phyloP scores from a whole-genome alignment of 768 basidiomycete species.

The Sarcodon aspratus region DNA sequence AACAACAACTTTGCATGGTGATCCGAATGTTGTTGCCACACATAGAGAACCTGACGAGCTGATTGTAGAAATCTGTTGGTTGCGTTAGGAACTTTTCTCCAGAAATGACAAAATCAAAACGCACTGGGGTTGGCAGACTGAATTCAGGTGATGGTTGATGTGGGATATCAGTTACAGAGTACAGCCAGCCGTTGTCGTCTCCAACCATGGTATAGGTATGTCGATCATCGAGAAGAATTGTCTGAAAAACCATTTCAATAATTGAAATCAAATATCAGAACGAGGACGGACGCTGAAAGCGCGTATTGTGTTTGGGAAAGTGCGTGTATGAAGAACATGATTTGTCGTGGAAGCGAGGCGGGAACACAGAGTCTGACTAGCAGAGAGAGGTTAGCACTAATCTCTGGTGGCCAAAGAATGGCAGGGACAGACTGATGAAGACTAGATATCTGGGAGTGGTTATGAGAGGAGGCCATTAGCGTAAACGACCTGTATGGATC shows the following conservation, averaged over 20 bases:
- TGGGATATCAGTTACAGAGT: not conserved
- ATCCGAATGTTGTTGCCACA: conserved; percentile 42
- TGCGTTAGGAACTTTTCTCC: not conserved
- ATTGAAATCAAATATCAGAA: not conserved
- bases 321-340: not conserved
- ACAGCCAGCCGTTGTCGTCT: not conserved
- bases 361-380: not conserved
- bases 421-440: not conserved
- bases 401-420: not conserved
- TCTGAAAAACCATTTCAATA: not conserved
- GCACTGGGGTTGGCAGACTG: too few relatives aligned
- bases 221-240: not conserved
- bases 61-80: conserved; percentile 2
- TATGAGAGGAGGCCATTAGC: not conserved
- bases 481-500: not conserved
- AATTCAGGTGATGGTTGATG: too few relatives aligned
- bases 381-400: not conserved
- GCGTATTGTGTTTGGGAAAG: not conserved
- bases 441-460: not conserved
- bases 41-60: conserved; percentile 4
- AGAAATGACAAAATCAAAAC: not conserved
- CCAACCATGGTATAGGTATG: not conserved
- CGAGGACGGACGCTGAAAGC: not conserved
- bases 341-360: not conserved
- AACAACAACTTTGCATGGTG: conserved; percentile 37